Evolutionary conservation across 2,329 filamentous ascomycete species (phyloP).

Genomic region (Elsinoe batatas): DNA sequence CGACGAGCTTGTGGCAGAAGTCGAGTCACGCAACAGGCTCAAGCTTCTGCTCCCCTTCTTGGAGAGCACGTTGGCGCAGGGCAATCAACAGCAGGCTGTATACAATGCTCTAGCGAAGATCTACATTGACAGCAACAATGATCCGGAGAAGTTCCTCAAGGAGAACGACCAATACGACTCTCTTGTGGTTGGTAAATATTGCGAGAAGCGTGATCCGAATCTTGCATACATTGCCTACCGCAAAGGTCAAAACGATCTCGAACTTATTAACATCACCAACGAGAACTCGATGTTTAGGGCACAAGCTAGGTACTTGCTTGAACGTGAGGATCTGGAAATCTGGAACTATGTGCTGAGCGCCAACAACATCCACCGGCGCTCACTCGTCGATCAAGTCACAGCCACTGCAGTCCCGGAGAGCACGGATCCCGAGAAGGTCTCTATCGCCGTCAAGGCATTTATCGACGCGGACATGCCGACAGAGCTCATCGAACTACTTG

Average conservation of each 20-base stretch:
- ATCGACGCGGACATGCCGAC: constrained; percentile 81
- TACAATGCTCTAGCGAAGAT: constrained; percentile 98
- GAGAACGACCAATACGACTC: constrained; percentile 97
- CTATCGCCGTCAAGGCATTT: constrained; percentile 86
- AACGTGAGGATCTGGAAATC: constrained; percentile 79
- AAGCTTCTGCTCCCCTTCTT: constrained; percentile 95
- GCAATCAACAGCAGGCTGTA: constrained; percentile 92
- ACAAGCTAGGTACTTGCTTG: constrained; percentile 90
- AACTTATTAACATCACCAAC: constrained; percentile 95
- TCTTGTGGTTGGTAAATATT: constrained; percentile 88
- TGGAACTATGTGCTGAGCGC: constrained; percentile 92
- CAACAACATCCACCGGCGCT: constrained; percentile 91
- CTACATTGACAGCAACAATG: constrained; percentile 97
- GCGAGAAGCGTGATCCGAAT: constrained; percentile 95
- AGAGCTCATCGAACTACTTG: constrained; percentile 91
- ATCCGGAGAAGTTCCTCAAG: constrained; percentile 93
- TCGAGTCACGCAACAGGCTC: constrained; percentile 90
- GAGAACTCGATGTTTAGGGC: constrained; percentile 99
- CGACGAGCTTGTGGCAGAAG: constrained; percentile 84
- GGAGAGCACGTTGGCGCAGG: constrained; percentile 76
- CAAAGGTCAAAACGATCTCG: constrained; percentile 95
- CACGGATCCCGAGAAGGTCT: constrained; percentile 87
- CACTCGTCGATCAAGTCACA: constrained; percentile 91
- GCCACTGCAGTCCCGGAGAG: constrained; percentile 90
- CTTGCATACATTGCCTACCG: constrained; percentile 88